phyloP scores from a whole-genome alignment of 2,329 filamentous ascomycete species.

The Botrytis cinerea region DNA sequence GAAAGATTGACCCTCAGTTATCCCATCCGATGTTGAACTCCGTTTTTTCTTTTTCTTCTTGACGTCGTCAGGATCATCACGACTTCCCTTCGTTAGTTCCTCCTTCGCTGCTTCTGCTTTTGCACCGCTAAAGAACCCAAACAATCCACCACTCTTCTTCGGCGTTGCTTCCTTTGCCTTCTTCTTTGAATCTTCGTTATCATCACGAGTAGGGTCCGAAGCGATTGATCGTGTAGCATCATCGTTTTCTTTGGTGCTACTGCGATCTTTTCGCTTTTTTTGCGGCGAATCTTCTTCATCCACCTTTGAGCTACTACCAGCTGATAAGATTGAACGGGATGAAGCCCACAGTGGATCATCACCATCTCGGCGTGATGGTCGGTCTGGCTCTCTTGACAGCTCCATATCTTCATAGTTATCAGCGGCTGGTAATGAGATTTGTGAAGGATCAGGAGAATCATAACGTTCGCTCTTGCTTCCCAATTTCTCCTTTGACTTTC shows the following conservation, averaged over 20 bases:
- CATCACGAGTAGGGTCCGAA: conserved; percentile 46
- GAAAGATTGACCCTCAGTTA: conserved; percentile 33
- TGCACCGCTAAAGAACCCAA: conserved; percentile 45
- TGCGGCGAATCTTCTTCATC: conserved; percentile 38
- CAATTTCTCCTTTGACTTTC: conserved; percentile 36
- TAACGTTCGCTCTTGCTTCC: conserved; percentile 33
- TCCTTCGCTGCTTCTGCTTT: conserved; percentile 38
- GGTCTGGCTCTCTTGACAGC: conserved; percentile 39
- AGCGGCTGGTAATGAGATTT: conserved; percentile 39
- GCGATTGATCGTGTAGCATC: conserved; percentile 51
- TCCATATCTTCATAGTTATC: conserved; percentile 42
- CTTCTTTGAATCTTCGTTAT: conserved; percentile 45
- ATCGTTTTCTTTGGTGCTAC: conserved; percentile 48
- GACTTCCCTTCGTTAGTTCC: conserved; percentile 33
- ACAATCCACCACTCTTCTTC: conserved; percentile 48
- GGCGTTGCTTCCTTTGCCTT: conserved; percentile 43
- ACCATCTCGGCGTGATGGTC: conserved; percentile 41
- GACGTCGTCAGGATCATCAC: conserved; percentile 38
- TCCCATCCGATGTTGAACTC: conserved; percentile 37
- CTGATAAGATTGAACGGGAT: conserved; percentile 52
- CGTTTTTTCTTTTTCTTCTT: conserved; percentile 41
- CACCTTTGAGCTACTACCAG: conserved; percentile 40
- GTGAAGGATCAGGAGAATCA: conserved; percentile 38
- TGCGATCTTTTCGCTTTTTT: conserved; percentile 42
- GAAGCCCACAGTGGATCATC: conserved; percentile 47